Evolutionary conservation across 176 grass and related monocot genomes (phyloP).

Genomic region (Aegilops umbellulata): DNA sequence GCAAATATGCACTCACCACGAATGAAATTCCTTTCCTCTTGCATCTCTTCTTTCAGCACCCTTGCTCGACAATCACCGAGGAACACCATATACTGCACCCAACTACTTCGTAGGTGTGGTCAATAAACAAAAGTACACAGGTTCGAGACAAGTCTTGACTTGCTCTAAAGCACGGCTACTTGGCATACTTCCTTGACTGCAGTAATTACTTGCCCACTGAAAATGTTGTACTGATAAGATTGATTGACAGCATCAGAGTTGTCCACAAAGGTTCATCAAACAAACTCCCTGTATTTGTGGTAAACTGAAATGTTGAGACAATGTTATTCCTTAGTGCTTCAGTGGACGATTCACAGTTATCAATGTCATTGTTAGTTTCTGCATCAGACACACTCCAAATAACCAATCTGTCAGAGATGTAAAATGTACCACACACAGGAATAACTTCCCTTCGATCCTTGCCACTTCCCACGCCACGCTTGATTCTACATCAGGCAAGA

Average conservation of each 20-base stretch:
- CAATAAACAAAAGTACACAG: slow-evolving; percentile 72
- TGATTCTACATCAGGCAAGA: neutral
- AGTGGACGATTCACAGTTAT: neutral
- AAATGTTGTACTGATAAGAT: slow-evolving; percentile 65
- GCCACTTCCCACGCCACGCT: neutral
- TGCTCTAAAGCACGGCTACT: slow-evolving; percentile 66
- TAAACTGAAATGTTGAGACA: slow-evolving; percentile 74
- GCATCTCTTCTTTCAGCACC: slow-evolving; percentile 75
- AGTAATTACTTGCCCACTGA: slow-evolving; percentile 59
- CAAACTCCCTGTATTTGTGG: slow-evolving; percentile 54
- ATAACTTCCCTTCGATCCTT: too few species aligned
- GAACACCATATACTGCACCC: slow-evolving; percentile 56
- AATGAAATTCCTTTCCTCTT: slow-evolving; percentile 62
- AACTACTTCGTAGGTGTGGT: slow-evolving; percentile 61
- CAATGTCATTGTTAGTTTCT: neutral
- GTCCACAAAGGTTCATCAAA: slow-evolving; percentile 77
- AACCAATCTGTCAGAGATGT: neutral
- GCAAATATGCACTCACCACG: slow-evolving; percentile 65
- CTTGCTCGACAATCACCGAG: slow-evolving; percentile 59
- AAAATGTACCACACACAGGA: neutral
- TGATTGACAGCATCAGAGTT: slow-evolving; percentile 48
- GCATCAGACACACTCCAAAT: neutral
- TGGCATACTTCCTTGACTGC: slow-evolving; percentile 72
- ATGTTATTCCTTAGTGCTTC: slow-evolving; percentile 47
- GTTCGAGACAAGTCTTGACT: slow-evolving; percentile 71